A percentile compares a stretch with the other conserved stretches of the same genome.
These are phyloP conservation scores for Claviceps pusilla DNA, from an alignment of 2,329 filamentous ascomycete species.

Conservation along the genomic window DNA sequence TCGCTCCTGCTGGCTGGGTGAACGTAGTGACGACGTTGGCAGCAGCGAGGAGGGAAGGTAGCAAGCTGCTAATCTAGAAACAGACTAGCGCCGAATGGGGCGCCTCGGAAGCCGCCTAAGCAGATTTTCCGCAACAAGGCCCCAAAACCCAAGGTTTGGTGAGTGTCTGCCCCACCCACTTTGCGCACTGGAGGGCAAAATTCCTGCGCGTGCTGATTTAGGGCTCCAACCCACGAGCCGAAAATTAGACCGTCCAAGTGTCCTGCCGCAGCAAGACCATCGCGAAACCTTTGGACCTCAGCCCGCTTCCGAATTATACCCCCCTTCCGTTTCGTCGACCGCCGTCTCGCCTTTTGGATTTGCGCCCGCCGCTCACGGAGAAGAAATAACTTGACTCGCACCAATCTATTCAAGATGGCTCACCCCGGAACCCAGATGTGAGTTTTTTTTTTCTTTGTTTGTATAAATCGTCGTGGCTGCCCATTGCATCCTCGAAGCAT, in stretches of 20 bases:
- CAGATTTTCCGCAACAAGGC: conserved; percentile 9
- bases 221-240: conserved; percentile 17
- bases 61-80: neutral
- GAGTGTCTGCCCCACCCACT: neutral
- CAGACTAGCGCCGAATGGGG: conserved; percentile 1
- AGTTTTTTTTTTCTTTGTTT: conserved; percentile 18
- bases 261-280: conserved; percentile 3
- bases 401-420: conserved; percentile 38
- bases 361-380: conserved; percentile 12
- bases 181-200: neutral
- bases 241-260: conserved; percentile 8
- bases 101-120: conserved; percentile 9
- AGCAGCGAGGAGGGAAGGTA: neutral
- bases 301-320: conserved; percentile 6
- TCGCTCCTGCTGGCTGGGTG: neutral
- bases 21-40: neutral
- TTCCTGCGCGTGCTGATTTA: conserved; percentile 9
- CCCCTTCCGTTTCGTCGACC: conserved; percentile 7
- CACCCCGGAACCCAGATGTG: conserved; percentile 48
- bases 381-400: conserved; percentile 7
- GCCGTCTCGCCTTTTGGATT: conserved; percentile 15
- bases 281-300: conserved; percentile 6
- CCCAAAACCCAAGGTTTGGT: neutral
- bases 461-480: neutral
- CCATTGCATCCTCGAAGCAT: neutral